Percentiles rank a stretch among this genome's conserved stretches.
phyloP scores from a whole-genome alignment of 1,284 basidiomycete species.

The Sporisorium reilianum region DNA sequence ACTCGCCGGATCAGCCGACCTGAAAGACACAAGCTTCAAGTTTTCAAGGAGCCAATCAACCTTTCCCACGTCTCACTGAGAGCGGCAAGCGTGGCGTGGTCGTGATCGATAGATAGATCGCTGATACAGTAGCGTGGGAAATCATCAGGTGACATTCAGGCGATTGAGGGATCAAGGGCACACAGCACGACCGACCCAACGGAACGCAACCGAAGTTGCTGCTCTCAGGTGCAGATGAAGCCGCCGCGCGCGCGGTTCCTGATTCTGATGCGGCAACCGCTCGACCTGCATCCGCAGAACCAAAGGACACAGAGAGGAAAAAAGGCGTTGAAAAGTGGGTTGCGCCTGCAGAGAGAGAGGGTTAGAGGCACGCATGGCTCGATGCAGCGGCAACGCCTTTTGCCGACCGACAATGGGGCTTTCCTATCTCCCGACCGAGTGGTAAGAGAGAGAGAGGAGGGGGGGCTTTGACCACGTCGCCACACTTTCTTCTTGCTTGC shows the following conservation, averaged over 20 bases:
- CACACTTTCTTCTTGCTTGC: background rate
- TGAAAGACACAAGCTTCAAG: no score
- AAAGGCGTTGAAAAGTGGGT: background rate
- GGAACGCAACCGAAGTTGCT: background rate
- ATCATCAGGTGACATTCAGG: background rate
- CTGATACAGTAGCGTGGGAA: background rate
- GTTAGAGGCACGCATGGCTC: background rate
- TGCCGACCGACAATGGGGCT: background rate
- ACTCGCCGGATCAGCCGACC: conserved; percentile 6
- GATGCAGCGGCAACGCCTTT: conserved; percentile 8
- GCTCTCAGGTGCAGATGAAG: background rate
- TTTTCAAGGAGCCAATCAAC: background rate
- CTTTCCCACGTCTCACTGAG: background rate
- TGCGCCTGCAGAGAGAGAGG: background rate
- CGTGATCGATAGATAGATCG: background rate
- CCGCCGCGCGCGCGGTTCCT: background rate
- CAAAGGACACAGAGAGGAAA: no score
- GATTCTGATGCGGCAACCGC: background rate
- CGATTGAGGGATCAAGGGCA: background rate
- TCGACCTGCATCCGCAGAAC: background rate
- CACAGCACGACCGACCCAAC: no score
- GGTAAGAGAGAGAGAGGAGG: no score
- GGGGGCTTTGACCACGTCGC: no score
- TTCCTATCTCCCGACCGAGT: background rate
- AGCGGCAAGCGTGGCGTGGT: background rate